Evolutionary conservation across 225 moss, liverwort and hornwort species (phyloP).

Genomic region (Antitrichia curtipendula): DNA sequence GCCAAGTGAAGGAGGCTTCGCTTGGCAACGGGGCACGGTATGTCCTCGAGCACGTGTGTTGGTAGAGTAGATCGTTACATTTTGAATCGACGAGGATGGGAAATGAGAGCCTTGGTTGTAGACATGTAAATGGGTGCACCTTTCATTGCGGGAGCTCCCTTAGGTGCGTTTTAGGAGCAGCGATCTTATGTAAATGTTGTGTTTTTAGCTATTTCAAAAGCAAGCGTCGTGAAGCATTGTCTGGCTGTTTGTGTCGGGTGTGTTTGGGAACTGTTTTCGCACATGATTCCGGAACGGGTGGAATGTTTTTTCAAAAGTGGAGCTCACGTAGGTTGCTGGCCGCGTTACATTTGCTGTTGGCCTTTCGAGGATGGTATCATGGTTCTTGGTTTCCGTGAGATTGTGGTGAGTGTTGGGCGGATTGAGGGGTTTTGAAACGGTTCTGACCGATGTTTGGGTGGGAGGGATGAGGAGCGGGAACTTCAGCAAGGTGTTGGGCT

Average conservation of each 20-base stretch:
- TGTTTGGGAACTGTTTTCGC: background rate
- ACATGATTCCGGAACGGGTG: background rate
- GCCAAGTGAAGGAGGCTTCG: background rate
- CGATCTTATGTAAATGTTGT: slow-evolving; percentile 37
- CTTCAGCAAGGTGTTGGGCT: background rate
- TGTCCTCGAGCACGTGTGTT: background rate
- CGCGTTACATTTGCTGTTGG: background rate
- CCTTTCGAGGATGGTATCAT: background rate
- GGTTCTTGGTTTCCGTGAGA: background rate
- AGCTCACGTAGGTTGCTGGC: background rate
- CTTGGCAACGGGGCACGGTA: background rate
- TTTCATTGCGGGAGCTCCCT: background rate
- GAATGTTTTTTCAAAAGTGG: background rate
- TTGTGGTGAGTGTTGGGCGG: background rate
- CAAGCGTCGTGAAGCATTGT: background rate
- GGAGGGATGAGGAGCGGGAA: background rate
- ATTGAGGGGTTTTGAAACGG: background rate
- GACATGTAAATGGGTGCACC: slow-evolving; percentile 24
- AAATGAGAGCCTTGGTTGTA: slow-evolving; percentile 2
- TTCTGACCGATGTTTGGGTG: background rate
- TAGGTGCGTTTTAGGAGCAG: slow-evolving; percentile 1
- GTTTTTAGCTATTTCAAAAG: slow-evolving; percentile 6
- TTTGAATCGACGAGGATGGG: background rate
- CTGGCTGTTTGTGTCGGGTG: background rate
- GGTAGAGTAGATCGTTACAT: background rate